phyloP scores from a whole-genome alignment of 176 grass and related monocot genomes.

The Themeda triandra region DNA sequence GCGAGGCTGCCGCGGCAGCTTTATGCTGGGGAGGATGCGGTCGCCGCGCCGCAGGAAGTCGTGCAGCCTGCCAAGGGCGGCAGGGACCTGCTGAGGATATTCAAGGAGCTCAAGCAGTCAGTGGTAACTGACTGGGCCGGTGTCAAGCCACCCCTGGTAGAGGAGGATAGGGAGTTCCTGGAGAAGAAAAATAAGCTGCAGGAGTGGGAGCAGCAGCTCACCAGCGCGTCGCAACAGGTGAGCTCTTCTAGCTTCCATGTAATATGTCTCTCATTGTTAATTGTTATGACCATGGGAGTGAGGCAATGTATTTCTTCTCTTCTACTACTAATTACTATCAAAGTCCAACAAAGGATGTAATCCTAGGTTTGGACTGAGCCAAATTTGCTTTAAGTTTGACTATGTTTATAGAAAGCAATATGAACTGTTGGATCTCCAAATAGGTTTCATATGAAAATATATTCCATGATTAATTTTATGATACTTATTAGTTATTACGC shows the following conservation, averaged over 20 bases:
- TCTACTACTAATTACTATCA: not conserved
- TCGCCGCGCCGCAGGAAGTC: slow-evolving; percentile 66
- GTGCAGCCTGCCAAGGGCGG: slow-evolving; percentile 96
- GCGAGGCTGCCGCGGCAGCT: slow-evolving; percentile 79
- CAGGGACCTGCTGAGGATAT: slow-evolving; percentile 84
- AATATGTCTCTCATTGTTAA: not conserved
- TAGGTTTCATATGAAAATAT: not conserved
- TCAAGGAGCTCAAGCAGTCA: slow-evolving; percentile 92
- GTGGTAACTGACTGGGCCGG: slow-evolving; percentile 80
- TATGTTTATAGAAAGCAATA: not conserved
- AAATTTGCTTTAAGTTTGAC: not conserved
- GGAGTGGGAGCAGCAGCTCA: slow-evolving; percentile 81
- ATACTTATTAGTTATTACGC: not conserved
- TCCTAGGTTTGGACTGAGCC: not conserved
- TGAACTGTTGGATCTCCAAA: not conserved
- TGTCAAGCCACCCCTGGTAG: slow-evolving; percentile 60
- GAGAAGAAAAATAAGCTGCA: slow-evolving; percentile 77
- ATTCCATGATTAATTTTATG: not conserved
- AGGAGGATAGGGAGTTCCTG: slow-evolving; percentile 96
- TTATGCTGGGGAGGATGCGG: slow-evolving; percentile 43
- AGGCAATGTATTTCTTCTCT: not conserved
- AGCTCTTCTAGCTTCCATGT: not conserved
- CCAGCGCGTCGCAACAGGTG: slow-evolving; percentile 77
- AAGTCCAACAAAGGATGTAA: not conserved
- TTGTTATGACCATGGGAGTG: not conserved